Conservation (phyloP, 2,329 filamentous ascomycete species). For the Ophiostoma sp. region DNA sequence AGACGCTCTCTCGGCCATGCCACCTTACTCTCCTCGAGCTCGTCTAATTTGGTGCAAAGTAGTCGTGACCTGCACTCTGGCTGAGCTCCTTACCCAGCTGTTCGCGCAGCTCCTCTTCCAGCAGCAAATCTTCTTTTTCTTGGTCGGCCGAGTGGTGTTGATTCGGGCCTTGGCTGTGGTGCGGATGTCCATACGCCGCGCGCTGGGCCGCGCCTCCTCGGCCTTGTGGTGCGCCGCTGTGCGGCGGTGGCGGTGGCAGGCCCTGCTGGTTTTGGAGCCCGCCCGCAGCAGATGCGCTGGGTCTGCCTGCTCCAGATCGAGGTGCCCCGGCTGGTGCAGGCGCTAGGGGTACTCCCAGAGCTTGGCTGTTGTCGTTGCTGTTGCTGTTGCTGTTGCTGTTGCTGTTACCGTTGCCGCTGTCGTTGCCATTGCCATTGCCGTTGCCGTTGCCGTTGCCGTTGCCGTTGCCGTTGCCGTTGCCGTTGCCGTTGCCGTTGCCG, state of each 20-base stretch:
- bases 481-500: neutral
- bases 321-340: neutral
- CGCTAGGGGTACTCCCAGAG: neutral
- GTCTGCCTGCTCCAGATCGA: neutral
- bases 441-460: neutral
- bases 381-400: neutral
- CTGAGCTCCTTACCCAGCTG: slow-evolving; percentile 20
- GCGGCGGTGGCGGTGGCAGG: neutral
- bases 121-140: slow-evolving; percentile 19
- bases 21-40: too few relatives aligned
- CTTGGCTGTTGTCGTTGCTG: neutral
- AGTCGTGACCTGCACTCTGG: slow-evolving; percentile 17
- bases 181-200: too few relatives aligned
- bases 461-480: neutral
- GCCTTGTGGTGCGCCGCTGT: neutral
- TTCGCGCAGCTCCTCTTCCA: slow-evolving; percentile 20
- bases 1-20: too few relatives aligned
- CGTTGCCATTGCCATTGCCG: neutral
- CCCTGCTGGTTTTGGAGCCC: neutral
- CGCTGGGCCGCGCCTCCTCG: neutral
- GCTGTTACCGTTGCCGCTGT: neutral
- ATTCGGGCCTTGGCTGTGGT: neutral
- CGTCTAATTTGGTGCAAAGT: neutral
- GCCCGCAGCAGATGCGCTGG: neutral
- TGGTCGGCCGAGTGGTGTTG: slow-evolving; percentile 2